Base-by-base conservation (phyloP, 495 filamentous ascomycete genomes). In the Aspergillus nanangensis region DNA sequence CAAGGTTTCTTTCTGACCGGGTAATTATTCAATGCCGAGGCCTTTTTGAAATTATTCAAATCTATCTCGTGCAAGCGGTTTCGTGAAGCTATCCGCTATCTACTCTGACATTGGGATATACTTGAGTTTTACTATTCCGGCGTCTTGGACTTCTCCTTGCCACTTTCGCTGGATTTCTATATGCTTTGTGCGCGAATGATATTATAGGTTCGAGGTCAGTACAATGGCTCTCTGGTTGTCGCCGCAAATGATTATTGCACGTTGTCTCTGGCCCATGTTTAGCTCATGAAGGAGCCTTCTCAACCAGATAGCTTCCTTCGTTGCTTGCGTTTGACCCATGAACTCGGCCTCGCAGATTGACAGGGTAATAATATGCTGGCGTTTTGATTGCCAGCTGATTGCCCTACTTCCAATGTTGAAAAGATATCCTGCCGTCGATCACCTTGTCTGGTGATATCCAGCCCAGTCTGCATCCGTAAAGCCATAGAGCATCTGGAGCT, bases 291-390 rank as follows among this genome's bases (percentile, higher is more conserved):
- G 55, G 8, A 70, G 48, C 25, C 48, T 58, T 52, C 48, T 35
- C 25, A 72, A 39, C 60, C 59, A 71, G 20, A 72, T 57, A 3
- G 64, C 56, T 52, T 73, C 69, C 52, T 70, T 71, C 5, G 53
- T 60, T 29, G 62, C 67, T 47, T 66, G 37, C 19, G 47, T 67
- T 20, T 54, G 35, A 20, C 40, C 62, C 5, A 72, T 52, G 42
- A 62, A 75, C 49, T 72, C 66, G 8, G 67, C 67, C 55, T 74
- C 61, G 29, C 48, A 63, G 32, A 48, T 63, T 14, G 61, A 72
- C 1, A 66, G 21, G 20, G 66, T 55, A 23, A 72, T 58, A 21
- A 55, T 48, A 7, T 4, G 23, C 44, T 72, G 66, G 35, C 56
- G 50, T 44, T 72, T 70, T 11, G 52, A 66, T 45, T 51, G 38